Base-by-base conservation (phyloP, 2,329 filamentous ascomycete species). In the Epichloe elymi region DNA sequence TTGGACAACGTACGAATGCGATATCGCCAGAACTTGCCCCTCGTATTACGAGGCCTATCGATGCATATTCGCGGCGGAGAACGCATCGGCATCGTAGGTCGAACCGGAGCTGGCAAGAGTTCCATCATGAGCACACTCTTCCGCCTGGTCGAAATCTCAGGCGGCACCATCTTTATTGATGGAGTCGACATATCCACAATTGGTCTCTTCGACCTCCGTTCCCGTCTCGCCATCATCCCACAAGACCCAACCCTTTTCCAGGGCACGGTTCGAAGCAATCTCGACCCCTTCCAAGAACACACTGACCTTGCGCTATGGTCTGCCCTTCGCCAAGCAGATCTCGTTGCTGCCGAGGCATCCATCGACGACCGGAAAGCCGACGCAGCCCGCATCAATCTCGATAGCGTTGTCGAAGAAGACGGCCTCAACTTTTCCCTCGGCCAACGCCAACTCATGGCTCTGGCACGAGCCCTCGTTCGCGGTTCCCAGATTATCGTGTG, bases 401-500 rank as follows among this genome's bases (percentile, higher is more conserved):
- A 97, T 67, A 85, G 79, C 15, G 62, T 80, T 2, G 91, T 97
- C 2, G 89, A 96, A 59, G 93, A 97, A 63, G 91, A 96, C 69
- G 93, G 93, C 0, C 76, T 95, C 54, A 97, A 97, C 68, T 96
- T 95, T 73, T 95, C 88, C 0, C 82, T 97, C 10, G 91, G 91
- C 6, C 91, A 97, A 70, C 82, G 93, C 3, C 93, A 97, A 67
- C 79, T 97, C 46, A 95, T 97, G 86, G 93, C 93, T 1, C 76
- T 98, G 1, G 90, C 90, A 0, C 83, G 93, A 1, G 93, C 93
- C 0, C 79, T 98, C 2, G 91, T 97, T 4, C 83, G 91, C 38
- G 82, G 84, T 42, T 86, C 84, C 0, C 88, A 86, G 59, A 96
- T 97, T 68, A 96, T 97, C 59, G 84, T 98, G 47, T 96, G 91